Percentiles rank a stretch among this genome's conserved stretches.
phyloP scores from a whole-genome alignment of 1,284 basidiomycete genomes.

The Waitea zeae region DNA sequence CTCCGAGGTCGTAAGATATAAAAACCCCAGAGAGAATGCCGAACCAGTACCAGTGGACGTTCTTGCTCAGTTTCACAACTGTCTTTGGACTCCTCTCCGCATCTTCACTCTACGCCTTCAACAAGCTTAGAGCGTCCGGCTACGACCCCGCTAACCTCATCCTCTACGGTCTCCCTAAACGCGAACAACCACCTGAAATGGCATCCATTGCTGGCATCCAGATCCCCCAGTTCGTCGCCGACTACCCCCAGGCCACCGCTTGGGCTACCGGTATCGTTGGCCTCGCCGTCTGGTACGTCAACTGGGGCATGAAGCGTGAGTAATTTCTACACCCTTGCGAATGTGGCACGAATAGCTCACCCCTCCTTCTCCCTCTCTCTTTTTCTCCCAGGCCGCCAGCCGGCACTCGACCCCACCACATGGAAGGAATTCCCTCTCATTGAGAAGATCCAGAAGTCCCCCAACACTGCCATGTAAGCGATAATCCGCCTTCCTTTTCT shows the following conservation, averaged over 20 bases:
- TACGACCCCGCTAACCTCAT: slow-evolving; percentile 33
- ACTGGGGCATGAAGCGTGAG: no score
- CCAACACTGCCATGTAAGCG: slow-evolving; percentile 83
- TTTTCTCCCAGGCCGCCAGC: slow-evolving; percentile 36
- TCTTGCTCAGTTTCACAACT: slow-evolving; percentile 30
- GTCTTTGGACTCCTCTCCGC: slow-evolving; percentile 28
- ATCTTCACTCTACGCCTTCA: slow-evolving; percentile 21
- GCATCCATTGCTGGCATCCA: not conserved
- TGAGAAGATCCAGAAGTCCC: slow-evolving; percentile 77
- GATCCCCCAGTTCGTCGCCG: not conserved
- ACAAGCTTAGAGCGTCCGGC: slow-evolving; percentile 30
- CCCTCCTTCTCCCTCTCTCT: no score
- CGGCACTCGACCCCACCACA: slow-evolving; percentile 53
- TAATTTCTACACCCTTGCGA: no score
- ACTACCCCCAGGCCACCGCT: not conserved
- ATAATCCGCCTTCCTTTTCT: not conserved
- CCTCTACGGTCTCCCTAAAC: slow-evolving; percentile 3
- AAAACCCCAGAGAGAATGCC: slow-evolving; percentile 13
- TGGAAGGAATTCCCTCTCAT: slow-evolving; percentile 77
- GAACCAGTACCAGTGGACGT: slow-evolving; percentile 30
- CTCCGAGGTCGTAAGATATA: no score
- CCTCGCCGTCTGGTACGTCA: not conserved
- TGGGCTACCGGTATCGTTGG: not conserved
- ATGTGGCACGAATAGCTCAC: no score
- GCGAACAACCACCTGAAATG: not conserved